These are phyloP conservation scores for Ascochyta rabiei DNA, from an alignment of 2,329 filamentous ascomycete species.

Conservation along the genomic window DNA sequence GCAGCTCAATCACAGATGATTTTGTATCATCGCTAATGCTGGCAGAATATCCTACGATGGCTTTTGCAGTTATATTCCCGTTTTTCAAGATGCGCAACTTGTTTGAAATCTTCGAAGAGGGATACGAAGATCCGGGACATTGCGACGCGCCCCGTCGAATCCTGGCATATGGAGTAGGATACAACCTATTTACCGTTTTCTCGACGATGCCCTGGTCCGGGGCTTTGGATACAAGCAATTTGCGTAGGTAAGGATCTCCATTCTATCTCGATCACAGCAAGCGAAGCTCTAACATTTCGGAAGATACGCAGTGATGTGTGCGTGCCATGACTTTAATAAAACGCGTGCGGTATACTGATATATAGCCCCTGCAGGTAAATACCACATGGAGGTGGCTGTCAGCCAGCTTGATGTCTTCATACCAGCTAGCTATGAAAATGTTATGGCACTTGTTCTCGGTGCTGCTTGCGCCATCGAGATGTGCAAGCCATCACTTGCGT, in stretches of 20 bases:
- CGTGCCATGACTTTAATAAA: not conserved
- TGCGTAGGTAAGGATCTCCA: not conserved
- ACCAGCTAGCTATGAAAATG: constrained; percentile 45
- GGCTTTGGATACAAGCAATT: constrained; percentile 4
- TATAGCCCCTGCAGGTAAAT: constrained; percentile 31
- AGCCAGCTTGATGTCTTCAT: constrained; percentile 43
- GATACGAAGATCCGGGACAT: constrained; percentile 27
- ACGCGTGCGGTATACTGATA: not conserved
- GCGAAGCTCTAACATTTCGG: not conserved
- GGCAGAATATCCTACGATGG: constrained; percentile 40
- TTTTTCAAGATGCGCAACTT: constrained; percentile 39
- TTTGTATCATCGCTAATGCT: constrained; percentile 1
- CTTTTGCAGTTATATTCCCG: constrained; percentile 40
- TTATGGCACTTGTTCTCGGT: constrained; percentile 42
- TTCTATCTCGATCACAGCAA: not conserved
- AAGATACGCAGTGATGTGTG: constrained; percentile 13
- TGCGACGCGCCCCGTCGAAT: constrained; percentile 32
- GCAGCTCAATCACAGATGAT: not conserved
- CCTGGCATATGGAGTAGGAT: constrained; percentile 38
- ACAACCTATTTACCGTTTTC: constrained; percentile 40
- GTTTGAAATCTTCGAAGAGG: constrained; percentile 33
- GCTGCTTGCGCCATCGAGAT: constrained; percentile 43
- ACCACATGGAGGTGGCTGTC: constrained; percentile 52
- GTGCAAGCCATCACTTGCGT: constrained; percentile 45
- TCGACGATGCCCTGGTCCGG: constrained; percentile 15